Percentiles rank a stretch among this genome's conserved stretches.
Conservation (phyloP, 495 filamentous ascomycete genomes). For the Tuber indicum region DNA sequence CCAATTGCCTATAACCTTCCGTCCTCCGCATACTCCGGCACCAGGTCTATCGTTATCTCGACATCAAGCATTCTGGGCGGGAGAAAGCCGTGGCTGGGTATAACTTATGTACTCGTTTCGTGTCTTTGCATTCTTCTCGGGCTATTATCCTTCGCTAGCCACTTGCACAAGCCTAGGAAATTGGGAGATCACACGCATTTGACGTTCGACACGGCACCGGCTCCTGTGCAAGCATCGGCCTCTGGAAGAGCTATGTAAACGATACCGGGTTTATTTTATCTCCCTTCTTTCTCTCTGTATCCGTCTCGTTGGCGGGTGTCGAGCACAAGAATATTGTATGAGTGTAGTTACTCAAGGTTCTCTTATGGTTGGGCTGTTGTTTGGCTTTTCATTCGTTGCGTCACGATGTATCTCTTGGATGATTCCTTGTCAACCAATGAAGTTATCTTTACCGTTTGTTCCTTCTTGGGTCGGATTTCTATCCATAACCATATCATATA, state of each 20-base stretch:
- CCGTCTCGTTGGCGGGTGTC: background rate
- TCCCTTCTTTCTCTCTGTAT: background rate
- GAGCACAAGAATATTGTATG: background rate
- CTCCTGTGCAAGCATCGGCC: background rate
- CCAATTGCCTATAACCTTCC: slow-evolving; percentile 62
- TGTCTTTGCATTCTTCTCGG: slow-evolving; percentile 88
- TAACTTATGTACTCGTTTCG: slow-evolving; percentile 89
- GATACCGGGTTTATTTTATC: background rate
- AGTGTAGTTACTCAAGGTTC: background rate
- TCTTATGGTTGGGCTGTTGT: background rate
- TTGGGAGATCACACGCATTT: slow-evolving; percentile 96
- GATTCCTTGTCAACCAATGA: background rate
- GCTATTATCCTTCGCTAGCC: slow-evolving; percentile 77
- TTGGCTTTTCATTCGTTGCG: background rate
- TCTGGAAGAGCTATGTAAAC: background rate
- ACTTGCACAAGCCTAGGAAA: slow-evolving; percentile 91
- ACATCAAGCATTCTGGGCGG: slow-evolving; percentile 93
- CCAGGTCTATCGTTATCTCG: slow-evolving; percentile 84
- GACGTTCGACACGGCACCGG: slow-evolving; percentile 83
- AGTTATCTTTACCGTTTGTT: background rate
- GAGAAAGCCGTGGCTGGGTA: slow-evolving; percentile 91
- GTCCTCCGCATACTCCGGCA: slow-evolving; percentile 74
- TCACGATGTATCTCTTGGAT: background rate
- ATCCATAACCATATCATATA: background rate
- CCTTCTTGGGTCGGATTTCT: background rate